Evolutionary conservation across 1,284 basidiomycete species (phyloP), one percentile per base, ranked within the genome.

Genomic region (Fomitopsis schrenkii): DNA sequence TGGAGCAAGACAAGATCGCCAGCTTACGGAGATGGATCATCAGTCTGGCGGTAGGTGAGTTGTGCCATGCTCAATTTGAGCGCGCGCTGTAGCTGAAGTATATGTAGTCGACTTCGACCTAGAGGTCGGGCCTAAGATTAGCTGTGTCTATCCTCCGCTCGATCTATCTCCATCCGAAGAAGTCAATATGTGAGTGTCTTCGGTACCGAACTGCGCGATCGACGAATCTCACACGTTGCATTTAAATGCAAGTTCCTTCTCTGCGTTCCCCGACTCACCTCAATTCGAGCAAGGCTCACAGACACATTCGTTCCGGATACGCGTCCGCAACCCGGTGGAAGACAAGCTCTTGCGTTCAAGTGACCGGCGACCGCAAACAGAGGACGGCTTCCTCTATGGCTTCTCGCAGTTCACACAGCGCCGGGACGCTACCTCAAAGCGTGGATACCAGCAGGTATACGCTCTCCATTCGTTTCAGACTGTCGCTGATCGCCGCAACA

Each of bases 231-330:
- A 55, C 1, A 15, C 35, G 33, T 36, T 42, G 26, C 44, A 50
- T 15, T 35, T 5, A 2, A 2, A 33, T 8, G 33, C 5, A 62
- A 95, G 95, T 60, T 94, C 95, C 5, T 98, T 98, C 76, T 95
- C 93, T 0, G 88, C 94, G 0, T 95, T 99, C 70, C 97, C 97
- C 0, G 96, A 98, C 70, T 95, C 94, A 0, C 78, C 87, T 0
- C 86, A 93, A 58, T 93, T 93, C 62, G 87, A 91, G 55, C 81
- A 94, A 74, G 85, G 91, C 9, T 84, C 84, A 1, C 83, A 88
- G 69, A 80, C 79, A 2, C 89, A 93, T 70, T 92, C 90, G 0
- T 93, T 93, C 72, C 83, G 88, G 52, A 81, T 91, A 59, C 83
- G 87, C 59, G 80, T 82, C 62, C 72, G 73, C 30, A 65, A 64